Evolutionary conservation across 257 asterid genomes (phyloP).

Genomic region (Solanum pinnatisectum): DNA sequence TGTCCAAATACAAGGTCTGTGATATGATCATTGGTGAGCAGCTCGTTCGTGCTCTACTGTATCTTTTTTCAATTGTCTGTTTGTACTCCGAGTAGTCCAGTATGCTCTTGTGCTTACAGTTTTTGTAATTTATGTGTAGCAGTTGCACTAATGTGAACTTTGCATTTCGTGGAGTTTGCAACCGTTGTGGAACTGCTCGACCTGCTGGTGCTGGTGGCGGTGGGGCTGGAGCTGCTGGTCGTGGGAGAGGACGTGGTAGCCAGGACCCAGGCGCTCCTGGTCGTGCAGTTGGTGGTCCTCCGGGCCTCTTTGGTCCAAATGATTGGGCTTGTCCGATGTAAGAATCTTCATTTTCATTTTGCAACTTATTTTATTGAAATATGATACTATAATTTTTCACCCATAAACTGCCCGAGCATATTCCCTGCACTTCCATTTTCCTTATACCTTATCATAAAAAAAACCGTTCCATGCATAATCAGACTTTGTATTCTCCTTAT

Average conservation of each 20-base stretch:
- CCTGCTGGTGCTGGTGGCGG: slow-evolving; percentile 85
- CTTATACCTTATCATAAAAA: background rate
- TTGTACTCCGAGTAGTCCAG: background rate
- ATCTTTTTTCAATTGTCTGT: background rate
- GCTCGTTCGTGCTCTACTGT: slow-evolving; percentile 61
- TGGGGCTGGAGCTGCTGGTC: slow-evolving; percentile 73
- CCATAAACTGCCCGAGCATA: background rate
- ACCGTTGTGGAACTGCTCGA: slow-evolving; percentile 96
- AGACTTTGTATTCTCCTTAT: background rate
- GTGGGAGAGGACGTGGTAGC: slow-evolving; percentile 81
- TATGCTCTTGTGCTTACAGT: slow-evolving; percentile 3
- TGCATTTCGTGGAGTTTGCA: slow-evolving; percentile 98
- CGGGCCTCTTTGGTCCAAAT: slow-evolving; percentile 96
- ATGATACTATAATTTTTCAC: background rate
- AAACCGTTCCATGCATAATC: background rate
- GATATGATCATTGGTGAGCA: slow-evolving; percentile 96
- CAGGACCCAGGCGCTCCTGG: slow-evolving; percentile 53
- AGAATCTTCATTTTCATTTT: slow-evolving; percentile 11
- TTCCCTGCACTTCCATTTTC: background rate
- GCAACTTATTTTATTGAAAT: background rate
- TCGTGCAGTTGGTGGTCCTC: slow-evolving; percentile 63
- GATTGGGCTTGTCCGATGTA: slow-evolving; percentile 99
- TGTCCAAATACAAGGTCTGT: slow-evolving; percentile 99
- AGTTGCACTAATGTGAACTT: slow-evolving; percentile 97
- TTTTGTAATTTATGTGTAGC: slow-evolving; percentile 28